phyloP scores from a whole-genome alignment of 441 rosid genomes.

The Gossypium trilobum region DNA sequence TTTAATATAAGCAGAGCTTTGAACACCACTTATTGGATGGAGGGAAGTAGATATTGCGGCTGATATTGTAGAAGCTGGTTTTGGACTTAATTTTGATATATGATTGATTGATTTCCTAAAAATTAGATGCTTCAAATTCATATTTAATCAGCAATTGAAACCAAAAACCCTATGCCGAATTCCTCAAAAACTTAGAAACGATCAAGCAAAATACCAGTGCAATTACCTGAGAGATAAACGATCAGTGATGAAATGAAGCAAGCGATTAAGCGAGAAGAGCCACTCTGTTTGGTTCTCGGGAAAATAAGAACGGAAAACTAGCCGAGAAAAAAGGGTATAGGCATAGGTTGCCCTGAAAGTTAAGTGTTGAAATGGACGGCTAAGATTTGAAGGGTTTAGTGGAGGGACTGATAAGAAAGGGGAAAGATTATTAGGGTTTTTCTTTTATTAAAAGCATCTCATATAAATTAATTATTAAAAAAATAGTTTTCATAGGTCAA shows the following conservation, averaged over 20 bases:
- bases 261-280: neutral
- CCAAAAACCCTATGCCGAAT: neutral
- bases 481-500: too few relatives aligned
- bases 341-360: neutral
- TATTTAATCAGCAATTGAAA: neutral
- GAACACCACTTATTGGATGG: conserved; percentile 8
- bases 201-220: neutral
- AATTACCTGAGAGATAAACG: conserved; percentile 5
- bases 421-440: neutral
- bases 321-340: neutral
- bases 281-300: neutral
- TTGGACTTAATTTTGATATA: conserved; percentile 31
- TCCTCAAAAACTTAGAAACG: neutral
- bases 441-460: too few relatives aligned
- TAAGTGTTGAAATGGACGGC: neutral
- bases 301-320: neutral
- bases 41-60: conserved; percentile 18
- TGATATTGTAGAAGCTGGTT: conserved; percentile 21
- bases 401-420: neutral
- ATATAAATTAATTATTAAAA: too few relatives aligned
- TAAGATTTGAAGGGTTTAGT: neutral
- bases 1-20: conserved; percentile 8
- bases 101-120: conserved; percentile 30
- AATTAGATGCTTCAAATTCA: conserved; percentile 36
- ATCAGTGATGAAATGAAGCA: neutral